Percentiles rank a stretch among this genome's conserved stretches.
phyloP scores from a whole-genome alignment of 2,329 filamentous ascomycete species.

The Exophiala calicioides region DNA sequence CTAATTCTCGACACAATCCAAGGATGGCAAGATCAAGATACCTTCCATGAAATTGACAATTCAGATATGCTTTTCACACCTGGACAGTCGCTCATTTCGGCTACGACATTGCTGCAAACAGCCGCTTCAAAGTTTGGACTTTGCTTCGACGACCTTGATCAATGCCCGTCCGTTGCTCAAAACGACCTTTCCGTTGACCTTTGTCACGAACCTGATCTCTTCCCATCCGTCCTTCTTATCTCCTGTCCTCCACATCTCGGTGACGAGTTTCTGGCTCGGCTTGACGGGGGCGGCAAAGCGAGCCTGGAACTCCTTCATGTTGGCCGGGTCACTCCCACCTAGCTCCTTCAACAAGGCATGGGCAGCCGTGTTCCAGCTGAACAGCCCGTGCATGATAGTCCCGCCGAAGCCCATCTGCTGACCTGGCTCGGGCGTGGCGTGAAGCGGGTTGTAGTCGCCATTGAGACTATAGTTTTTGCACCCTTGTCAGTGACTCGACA shows the following conservation, averaged over 20 bases:
- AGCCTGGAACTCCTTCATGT: constrained; percentile 85
- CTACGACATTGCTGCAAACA: no score
- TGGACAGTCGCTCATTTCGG: no score
- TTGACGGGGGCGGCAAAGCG: constrained; percentile 82
- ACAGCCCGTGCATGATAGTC: constrained; percentile 84
- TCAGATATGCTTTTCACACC: no score
- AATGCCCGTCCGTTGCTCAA: constrained; percentile 83
- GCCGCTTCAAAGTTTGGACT: constrained; percentile 61
- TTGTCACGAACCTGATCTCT: constrained; percentile 78
- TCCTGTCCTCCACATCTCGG: constrained; percentile 78
- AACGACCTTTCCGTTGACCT: constrained; percentile 79
- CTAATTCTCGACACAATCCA: no score
- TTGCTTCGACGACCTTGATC: constrained; percentile 64
- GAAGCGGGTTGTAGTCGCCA: constrained; percentile 91
- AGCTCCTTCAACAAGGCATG: constrained; percentile 73
- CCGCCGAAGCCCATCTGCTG: constrained; percentile 89
- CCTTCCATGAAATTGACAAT: constrained; percentile 1
- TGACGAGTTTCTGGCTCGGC: constrained; percentile 79
- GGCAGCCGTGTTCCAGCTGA: constrained; percentile 77
- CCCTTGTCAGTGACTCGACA: constrained; percentile 1
- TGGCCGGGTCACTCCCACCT: constrained; percentile 74
- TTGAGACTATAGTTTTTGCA: constrained; percentile 63
- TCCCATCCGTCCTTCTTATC: constrained; percentile 68
- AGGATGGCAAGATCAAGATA: not conserved
- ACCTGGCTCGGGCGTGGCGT: constrained; percentile 82